Conservation (phyloP, 768 basidiomycete genomes). For the Mrakia frigida region DNA sequence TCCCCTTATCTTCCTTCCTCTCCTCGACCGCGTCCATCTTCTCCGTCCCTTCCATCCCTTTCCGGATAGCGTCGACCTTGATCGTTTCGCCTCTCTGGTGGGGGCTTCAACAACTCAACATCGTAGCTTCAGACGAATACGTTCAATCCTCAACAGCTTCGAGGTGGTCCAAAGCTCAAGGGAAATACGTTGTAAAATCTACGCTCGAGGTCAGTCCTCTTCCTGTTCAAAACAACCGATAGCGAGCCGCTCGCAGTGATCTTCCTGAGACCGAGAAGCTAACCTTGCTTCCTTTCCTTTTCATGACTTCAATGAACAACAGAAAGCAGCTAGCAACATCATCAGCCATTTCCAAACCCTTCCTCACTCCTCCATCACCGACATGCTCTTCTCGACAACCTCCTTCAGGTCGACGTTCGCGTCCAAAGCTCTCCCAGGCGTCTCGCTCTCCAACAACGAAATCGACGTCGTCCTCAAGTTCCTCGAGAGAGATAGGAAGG, state of each 20-base stretch:
- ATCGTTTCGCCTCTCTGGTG: slow-evolving; percentile 44
- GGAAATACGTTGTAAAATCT: slow-evolving; percentile 41
- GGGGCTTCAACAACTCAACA: slow-evolving; percentile 41
- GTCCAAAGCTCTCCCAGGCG: slow-evolving; percentile 34
- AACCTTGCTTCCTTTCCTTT: neutral
- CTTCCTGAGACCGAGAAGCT: neutral
- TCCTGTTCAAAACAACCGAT: neutral
- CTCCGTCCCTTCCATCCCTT: slow-evolving; percentile 37
- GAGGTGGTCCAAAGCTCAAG: slow-evolving; percentile 39
- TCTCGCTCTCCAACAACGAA: slow-evolving; percentile 57
- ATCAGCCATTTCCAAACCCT: slow-evolving; percentile 22
- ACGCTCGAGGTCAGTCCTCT: slow-evolving; percentile 41
- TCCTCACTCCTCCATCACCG: slow-evolving; percentile 37
- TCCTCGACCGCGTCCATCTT: slow-evolving; percentile 38
- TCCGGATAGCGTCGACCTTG: slow-evolving; percentile 33
- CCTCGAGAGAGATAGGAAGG: slow-evolving; percentile 67
- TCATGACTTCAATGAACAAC: neutral
- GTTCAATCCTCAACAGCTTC: slow-evolving; percentile 26
- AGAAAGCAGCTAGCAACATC: slow-evolving; percentile 22
- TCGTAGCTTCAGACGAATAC: slow-evolving; percentile 23
- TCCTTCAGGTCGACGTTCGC: slow-evolving; percentile 20
- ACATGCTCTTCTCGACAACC: slow-evolving; percentile 6
- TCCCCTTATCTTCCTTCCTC: slow-evolving; percentile 38
- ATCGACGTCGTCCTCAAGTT: slow-evolving; percentile 66
- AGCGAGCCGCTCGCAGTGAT: neutral